Evolutionary conservation across 2,329 filamentous ascomycete genomes (phyloP), one percentile per base, ranked within the genome.

Genomic region (Triangularia verruculosa): DNA sequence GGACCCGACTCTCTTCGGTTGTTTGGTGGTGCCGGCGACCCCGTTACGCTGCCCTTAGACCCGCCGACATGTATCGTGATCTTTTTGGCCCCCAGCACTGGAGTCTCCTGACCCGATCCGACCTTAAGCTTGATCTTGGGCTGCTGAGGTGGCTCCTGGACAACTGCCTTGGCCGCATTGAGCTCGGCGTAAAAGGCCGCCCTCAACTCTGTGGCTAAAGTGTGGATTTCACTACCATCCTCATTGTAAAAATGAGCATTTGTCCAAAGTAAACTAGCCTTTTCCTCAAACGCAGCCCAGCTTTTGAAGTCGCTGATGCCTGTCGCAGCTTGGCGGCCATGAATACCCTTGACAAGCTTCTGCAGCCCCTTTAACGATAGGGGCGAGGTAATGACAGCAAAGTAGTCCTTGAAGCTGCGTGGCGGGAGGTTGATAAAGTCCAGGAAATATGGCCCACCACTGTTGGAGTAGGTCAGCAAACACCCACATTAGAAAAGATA

Each of bases 201-300:
- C 85, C 96, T 89, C 6, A 97, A 84, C 64, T 95, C 88, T 57
- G 88, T 85, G 0, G 92, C 92, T 65, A 95, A 80, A 22, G 85
- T 81, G 67, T 88, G 92, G 59, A 97, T 93, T 15, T 92, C 89
- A 72, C 93, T 97, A 3, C 89, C 91, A 72, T 97, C 93, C 75
- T 97, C 92, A 69, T 97, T 97, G 80, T 94, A 97, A 64, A 89
- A 89, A 71, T 88, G 90, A 0, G 93, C 92, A 75, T 97, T 97
- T 57, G 83, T 84, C 93, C 93, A 97, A 52, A 97, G 87, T 59
- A 91, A 83, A 70, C 88, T 90, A 12, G 91, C 83, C 71, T 91
- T 90, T 61, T 93, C 88, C 74, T 92, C 92, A 68, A 97, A 92
- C 0, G 87, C 83, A 62, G 87, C 83, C 93, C 93, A 97, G 58